These are phyloP conservation scores for Sordariomycetes sp. DNA, from an alignment of 2,329 filamentous ascomycete genomes.

Conservation along the genomic window DNA sequence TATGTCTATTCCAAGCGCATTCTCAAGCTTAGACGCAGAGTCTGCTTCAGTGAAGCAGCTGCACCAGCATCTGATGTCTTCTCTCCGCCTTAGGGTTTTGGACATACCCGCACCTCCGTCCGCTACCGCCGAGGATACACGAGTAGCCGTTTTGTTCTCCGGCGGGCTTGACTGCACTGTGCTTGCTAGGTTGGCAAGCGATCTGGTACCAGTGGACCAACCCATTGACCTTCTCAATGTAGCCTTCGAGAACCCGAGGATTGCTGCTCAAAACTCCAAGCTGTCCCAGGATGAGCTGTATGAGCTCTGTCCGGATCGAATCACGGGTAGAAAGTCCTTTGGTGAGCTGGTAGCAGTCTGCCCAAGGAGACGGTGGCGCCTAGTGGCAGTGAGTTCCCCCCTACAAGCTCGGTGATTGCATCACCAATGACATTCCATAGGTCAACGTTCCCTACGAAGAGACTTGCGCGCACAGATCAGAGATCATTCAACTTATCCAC, in stretches of 20 bases:
- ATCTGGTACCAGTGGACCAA: slow-evolving; percentile 60
- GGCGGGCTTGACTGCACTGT: slow-evolving; percentile 90
- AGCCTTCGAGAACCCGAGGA: slow-evolving; percentile 87
- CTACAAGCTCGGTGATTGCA: not conserved
- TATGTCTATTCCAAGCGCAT: slow-evolving; percentile 24
- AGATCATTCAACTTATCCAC: slow-evolving; percentile 69
- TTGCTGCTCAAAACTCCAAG: slow-evolving; percentile 43
- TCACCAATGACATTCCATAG: slow-evolving; percentile 19
- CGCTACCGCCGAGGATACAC: slow-evolving; percentile 28
- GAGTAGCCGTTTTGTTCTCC: slow-evolving; percentile 79
- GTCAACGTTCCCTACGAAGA: slow-evolving; percentile 78
- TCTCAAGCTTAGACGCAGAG: slow-evolving; percentile 7
- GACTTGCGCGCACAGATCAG: slow-evolving; percentile 56
- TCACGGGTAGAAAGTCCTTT: slow-evolving; percentile 74
- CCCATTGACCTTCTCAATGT: slow-evolving; percentile 87
- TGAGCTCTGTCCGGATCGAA: slow-evolving; percentile 81
- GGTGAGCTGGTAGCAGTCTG: slow-evolving; percentile 65
- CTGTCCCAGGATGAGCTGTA: slow-evolving; percentile 39
- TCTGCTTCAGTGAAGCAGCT: slow-evolving; percentile 46
- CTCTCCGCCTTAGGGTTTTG: slow-evolving; percentile 55
- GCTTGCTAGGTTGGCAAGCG: slow-evolving; percentile 70
- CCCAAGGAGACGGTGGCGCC: slow-evolving; percentile 66
- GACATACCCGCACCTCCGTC: slow-evolving; percentile 52
- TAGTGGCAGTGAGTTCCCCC: slow-evolving; percentile 52
- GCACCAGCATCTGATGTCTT: slow-evolving; percentile 44